Evolutionary conservation across 2,329 filamentous ascomycete genomes (phyloP).

Genomic region (Hypoxylon rubiginosum): DNA sequence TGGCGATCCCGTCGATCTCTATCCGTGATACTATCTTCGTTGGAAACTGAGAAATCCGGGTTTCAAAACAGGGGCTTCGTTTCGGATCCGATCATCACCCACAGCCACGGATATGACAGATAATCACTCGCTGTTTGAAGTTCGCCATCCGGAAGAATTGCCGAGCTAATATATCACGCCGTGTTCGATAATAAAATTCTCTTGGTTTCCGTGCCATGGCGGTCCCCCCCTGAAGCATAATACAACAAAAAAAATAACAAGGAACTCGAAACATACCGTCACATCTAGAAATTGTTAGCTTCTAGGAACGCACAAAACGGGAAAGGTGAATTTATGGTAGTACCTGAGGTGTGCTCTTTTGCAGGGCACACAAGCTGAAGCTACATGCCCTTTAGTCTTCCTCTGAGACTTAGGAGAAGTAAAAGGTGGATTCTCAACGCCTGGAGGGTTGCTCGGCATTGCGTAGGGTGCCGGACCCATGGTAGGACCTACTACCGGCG

Average conservation of each 20-base stretch:
- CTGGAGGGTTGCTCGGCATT: slow-evolving; percentile 52
- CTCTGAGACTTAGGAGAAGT: slow-evolving; percentile 72
- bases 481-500: slow-evolving; percentile 52
- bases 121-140: neutral
- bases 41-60: slow-evolving; percentile 3
- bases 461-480: slow-evolving; percentile 48
- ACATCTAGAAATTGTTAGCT: slow-evolving; percentile 64
- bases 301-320: slow-evolving; percentile 11
- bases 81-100: slow-evolving; percentile 3
- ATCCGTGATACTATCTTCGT: slow-evolving; percentile 1
- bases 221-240: slow-evolving; percentile 16
- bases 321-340: slow-evolving; percentile 45
- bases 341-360: slow-evolving; percentile 84
- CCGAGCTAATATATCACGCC: neutral
- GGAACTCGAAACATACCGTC: slow-evolving; percentile 68
- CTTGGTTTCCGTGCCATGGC: slow-evolving; percentile 2
- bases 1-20: neutral
- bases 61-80: slow-evolving; percentile 7
- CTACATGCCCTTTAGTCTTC: slow-evolving; percentile 84
- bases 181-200: slow-evolving; percentile 5
- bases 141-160: slow-evolving; percentile 7
- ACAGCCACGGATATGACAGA: neutral
- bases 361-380: slow-evolving; percentile 87
- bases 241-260: slow-evolving; percentile 32
- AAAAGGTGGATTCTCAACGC: slow-evolving; percentile 62